phyloP scores from a whole-genome alignment of 805 yeast genomes.

The Myxozyma mucilagina region DNA sequence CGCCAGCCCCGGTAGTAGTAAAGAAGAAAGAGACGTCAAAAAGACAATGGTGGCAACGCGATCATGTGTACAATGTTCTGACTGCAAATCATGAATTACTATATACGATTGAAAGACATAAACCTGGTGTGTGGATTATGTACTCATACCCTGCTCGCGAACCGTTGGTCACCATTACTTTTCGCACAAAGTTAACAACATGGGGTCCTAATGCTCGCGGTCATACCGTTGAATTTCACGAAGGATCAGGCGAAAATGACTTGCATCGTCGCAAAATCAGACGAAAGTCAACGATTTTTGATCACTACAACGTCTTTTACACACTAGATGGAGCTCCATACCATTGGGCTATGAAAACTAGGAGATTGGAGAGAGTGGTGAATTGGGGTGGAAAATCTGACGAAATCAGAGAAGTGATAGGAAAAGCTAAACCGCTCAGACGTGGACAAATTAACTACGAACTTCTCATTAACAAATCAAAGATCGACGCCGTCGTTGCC shows the following conservation, averaged over 20 bases:
- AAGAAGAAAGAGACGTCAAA: not conserved
- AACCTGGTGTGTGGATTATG: conserved; percentile 18
- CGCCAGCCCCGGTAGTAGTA: not conserved
- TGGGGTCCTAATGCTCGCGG: conserved; percentile 23
- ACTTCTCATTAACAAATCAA: conserved; percentile 50
- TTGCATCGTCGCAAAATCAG: conserved; percentile 18
- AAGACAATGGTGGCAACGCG: conserved; percentile 27
- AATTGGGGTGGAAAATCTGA: conserved; percentile 61
- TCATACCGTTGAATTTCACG: conserved; percentile 18
- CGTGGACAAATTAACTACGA: conserved; percentile 63
- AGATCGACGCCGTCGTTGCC: conserved; percentile 53
- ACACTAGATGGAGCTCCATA: conserved; percentile 55
- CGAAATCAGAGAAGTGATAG: conserved; percentile 55
- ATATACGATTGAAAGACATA: conserved; percentile 23
- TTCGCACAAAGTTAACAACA: conserved; percentile 4
- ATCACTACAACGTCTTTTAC: conserved; percentile 51
- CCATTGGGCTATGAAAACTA: conserved; percentile 56
- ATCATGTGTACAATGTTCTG: conserved; percentile 23
- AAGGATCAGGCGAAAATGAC: not conserved
- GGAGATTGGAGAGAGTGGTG: conserved; percentile 52
- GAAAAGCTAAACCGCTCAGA: conserved; percentile 57
- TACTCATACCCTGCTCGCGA: conserved; percentile 24
- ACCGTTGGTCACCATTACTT: conserved; percentile 20
- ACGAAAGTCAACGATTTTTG: conserved; percentile 34
- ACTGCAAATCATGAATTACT: conserved; percentile 2